Percentiles rank a stretch among this genome's conserved stretches.
Conservation (phyloP, 2,329 filamentous ascomycete species). For the Zalaria sp. region DNA sequence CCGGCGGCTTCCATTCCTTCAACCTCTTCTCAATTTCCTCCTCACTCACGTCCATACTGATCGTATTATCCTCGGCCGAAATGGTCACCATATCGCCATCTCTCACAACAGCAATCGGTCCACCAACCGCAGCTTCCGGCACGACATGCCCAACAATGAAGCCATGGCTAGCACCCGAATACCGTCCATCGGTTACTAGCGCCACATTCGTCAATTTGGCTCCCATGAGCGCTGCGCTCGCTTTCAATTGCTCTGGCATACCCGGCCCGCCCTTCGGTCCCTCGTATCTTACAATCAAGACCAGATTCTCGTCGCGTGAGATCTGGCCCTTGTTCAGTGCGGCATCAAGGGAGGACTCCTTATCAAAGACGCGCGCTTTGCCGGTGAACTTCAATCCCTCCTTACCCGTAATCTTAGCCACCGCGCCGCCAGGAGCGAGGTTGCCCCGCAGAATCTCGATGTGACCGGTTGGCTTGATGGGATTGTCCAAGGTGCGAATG, state of each 20-base stretch:
- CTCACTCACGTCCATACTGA: constrained; percentile 58
- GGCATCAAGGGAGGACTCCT: constrained; percentile 63
- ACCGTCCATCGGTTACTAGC: constrained; percentile 60
- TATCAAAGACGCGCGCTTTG: constrained; percentile 71
- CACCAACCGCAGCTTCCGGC: constrained; percentile 73
- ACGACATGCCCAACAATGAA: constrained; percentile 83
- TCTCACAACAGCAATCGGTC: constrained; percentile 68
- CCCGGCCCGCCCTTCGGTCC: constrained; percentile 60
- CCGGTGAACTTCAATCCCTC: constrained; percentile 76
- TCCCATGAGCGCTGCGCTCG: constrained; percentile 59
- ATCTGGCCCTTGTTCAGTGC: constrained; percentile 61
- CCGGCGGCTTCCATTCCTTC: constrained; percentile 56
- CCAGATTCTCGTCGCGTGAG: constrained; percentile 63
- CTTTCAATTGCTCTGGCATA: constrained; percentile 66
- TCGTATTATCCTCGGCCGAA: constrained; percentile 60
- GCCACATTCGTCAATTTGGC: constrained; percentile 59
- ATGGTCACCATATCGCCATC: constrained; percentile 74
- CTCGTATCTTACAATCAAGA: constrained; percentile 84
- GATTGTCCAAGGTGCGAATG: constrained; percentile 66
- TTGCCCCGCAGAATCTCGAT: constrained; percentile 81
- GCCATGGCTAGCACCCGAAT: constrained; percentile 70
- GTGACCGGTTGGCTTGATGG: constrained; percentile 77
- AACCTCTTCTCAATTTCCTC: constrained; percentile 55
- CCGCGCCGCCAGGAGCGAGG: constrained; percentile 73
- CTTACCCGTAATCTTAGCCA: constrained; percentile 94